Base-by-base conservation (phyloP, 2,329 filamentous ascomycete genomes). In the Trichoderma hamatum region DNA sequence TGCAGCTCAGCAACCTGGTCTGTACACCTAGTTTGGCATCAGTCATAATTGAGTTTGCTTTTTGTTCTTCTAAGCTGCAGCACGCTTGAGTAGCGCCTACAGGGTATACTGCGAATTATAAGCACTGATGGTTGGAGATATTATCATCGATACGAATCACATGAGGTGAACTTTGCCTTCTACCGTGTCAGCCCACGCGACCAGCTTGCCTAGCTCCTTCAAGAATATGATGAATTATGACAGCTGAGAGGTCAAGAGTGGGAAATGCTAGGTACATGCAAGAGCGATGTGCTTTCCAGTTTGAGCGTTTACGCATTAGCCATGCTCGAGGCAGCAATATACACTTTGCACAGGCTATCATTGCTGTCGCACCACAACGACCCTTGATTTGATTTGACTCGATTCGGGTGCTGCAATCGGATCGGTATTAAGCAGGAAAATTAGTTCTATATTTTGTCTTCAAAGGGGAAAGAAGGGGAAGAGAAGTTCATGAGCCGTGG, bases 321-420 rank as follows among this genome's bases (percentile, higher is more conserved):
- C 19, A 46, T 10, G 26, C 13, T 24, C 30, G n/a, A n/a, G 32
- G 36, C 26, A 39, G 49, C 49, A 10, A 36, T 46, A 16, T 19
- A 43, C 28, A 32, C 36, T 34, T 56, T 11, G 55, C 24, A 19
- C 46, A 39, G 24, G 36, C 61, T 64, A 43, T 64, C 21, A 66
- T 58, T 66, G 52, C n/a, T 66, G 51, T 66, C 52, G 51, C 63
- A 66, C 63, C 51, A 58, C 63, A 58, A 19, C 26, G 52, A 56
- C 63, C 63, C 63, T 58, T 58, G 28, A 28, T 34, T 11, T 58
- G 51, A 66, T 66, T 66, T 28, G 36, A 66, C 34, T 21, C 24
- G 52, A 66, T 32, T 24, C 21, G 39, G 58, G 28, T 46, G 39
- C 36, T 28, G 28, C 46, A 43, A n/a, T n/a, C 39, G 34, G 59